Evolutionary conservation across 2,329 filamentous ascomycete genomes (phyloP).

Genomic region (Neofusicoccum kwambonambiense): DNA sequence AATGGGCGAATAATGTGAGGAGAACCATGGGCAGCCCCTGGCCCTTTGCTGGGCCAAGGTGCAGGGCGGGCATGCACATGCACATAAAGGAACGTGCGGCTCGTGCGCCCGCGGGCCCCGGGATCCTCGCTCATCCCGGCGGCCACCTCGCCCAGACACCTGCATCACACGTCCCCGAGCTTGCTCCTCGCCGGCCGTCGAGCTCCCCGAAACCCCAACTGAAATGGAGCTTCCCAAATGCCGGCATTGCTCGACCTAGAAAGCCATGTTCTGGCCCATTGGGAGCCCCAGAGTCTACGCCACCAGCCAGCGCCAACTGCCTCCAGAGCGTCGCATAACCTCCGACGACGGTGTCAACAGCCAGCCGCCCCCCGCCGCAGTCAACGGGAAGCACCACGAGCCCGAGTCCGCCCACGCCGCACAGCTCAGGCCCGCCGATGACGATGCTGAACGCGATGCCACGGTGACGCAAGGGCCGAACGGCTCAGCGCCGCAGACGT

Average conservation of each 20-base stretch:
- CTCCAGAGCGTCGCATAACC: conserved; percentile 53
- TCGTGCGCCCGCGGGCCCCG: background rate
- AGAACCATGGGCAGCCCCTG: background rate
- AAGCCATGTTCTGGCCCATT: conserved; percentile 75
- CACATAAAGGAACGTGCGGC: background rate
- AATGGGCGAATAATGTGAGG: background rate
- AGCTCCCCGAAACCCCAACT: conserved; percentile 12
- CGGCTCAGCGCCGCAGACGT: conserved; percentile 6
- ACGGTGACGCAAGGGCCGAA: conserved; percentile 16
- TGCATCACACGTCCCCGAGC: conserved; percentile 13
- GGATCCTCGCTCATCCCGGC: conserved; percentile 10
- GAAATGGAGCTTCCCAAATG: conserved; percentile 24
- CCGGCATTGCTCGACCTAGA: conserved; percentile 25
- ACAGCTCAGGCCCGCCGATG: conserved; percentile 19
- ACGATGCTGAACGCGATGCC: conserved; percentile 15
- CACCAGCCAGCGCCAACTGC: conserved; percentile 64
- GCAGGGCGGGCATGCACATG: background rate
- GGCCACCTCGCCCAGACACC: conserved; percentile 6
- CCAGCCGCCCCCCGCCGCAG: conserved; percentile 51
- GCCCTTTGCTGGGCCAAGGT: background rate
- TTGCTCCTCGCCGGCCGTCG: conserved; percentile 14
- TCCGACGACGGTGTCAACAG: conserved; percentile 61
- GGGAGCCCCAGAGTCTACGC: conserved; percentile 81
- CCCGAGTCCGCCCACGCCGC: background rate
- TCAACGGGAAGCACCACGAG: conserved; percentile 58